phyloP scores from a whole-genome alignment of 768 basidiomycete species.

The Pholiota microspora region DNA sequence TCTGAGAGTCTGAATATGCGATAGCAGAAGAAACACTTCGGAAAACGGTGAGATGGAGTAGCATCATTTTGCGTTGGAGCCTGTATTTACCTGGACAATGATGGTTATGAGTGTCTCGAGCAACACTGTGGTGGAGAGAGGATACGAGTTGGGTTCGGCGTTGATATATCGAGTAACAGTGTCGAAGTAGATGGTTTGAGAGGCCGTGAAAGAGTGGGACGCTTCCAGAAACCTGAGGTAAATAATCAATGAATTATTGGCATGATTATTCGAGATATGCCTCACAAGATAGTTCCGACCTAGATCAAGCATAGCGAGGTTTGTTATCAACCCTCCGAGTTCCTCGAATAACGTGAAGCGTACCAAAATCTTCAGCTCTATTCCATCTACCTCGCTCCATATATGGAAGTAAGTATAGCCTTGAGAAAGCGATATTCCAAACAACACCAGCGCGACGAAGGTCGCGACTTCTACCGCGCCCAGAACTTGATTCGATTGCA shows the following conservation, averaged over 20 bases:
- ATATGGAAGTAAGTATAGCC: conserved; percentile 15
- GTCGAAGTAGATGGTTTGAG: conserved; percentile 11
- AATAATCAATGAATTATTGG: not conserved
- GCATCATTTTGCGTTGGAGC: no score
- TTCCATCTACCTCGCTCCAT: not conserved
- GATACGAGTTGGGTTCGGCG: conserved; percentile 11
- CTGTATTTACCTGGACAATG: conserved; percentile 11
- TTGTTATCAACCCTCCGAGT: no score
- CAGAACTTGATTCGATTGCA: conserved; percentile 9
- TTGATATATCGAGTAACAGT: conserved; percentile 6
- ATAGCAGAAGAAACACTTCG: conserved; percentile 10
- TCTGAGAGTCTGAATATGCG: conserved; percentile 13
- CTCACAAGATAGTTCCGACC: conserved; percentile 3
- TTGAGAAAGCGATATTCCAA: conserved; percentile 15
- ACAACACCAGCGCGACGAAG: conserved; percentile 12
- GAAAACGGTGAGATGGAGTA: no score
- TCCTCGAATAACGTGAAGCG: no score
- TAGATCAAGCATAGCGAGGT: not conserved
- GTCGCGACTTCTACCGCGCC: conserved; percentile 17
- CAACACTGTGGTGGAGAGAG: conserved; percentile 7
- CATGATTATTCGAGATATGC: no score
- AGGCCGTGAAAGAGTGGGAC: conserved; percentile 10
- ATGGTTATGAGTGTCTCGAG: conserved; percentile 13
- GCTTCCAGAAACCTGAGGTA: conserved; percentile 11
- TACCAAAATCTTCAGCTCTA: conserved; percentile 13